These are phyloP conservation scores for Kwoniella heveanensis DNA, from an alignment of 768 basidiomycete genomes.

Conservation along the genomic window DNA sequence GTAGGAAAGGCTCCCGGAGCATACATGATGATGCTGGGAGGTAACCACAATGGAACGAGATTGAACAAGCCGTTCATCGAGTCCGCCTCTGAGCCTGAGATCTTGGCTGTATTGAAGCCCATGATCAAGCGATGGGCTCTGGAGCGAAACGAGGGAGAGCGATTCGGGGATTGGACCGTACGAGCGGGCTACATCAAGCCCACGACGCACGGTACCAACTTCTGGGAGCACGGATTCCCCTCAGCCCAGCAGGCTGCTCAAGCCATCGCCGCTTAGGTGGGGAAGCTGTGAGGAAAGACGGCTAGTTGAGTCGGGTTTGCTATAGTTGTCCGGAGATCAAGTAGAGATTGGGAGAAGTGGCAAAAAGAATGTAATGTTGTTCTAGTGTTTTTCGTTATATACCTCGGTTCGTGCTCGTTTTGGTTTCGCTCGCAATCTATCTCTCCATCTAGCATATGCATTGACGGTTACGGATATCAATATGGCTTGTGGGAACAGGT, in stretches of 20 bases:
- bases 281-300: too few relatives aligned
- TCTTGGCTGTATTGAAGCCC: conserved; percentile 79
- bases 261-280: conserved; percentile 20
- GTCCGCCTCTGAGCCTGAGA: conserved; percentile 81
- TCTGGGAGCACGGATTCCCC: conserved; percentile 70
- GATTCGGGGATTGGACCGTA: conserved; percentile 93
- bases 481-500: too few relatives aligned
- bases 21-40: conserved; percentile 93
- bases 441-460: conserved; percentile 19
- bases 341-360: background rate
- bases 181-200: conserved; percentile 86
- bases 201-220: conserved; percentile 77
- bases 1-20: conserved; percentile 92
- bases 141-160: conserved; percentile 82
- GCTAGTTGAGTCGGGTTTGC: too few relatives aligned
- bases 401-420: background rate
- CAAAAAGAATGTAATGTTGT: background rate
- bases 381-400: conserved; percentile 2
- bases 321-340: too few relatives aligned
- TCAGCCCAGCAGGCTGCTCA: conserved; percentile 11
- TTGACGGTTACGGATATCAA: background rate
- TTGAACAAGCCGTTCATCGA: conserved; percentile 91
- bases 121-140: conserved; percentile 95
- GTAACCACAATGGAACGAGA: conserved; percentile 90
- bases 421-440: background rate